These are phyloP conservation scores for Astragalus membranaceus DNA, from an alignment of 306 rosid genomes.

Conservation along the genomic window DNA sequence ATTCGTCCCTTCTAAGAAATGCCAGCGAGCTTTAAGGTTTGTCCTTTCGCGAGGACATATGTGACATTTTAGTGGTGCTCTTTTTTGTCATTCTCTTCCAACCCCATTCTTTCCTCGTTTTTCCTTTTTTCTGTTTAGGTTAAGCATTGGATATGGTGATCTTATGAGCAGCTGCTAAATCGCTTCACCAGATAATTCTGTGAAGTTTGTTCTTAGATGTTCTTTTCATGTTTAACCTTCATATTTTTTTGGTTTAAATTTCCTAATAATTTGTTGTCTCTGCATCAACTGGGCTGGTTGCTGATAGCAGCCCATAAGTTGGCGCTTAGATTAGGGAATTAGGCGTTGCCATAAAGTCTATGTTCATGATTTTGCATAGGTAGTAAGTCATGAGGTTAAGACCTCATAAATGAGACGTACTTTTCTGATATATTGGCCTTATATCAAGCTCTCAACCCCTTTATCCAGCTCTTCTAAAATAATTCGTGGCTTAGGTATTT, in stretches of 20 bases:
- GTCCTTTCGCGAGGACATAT: neutral
- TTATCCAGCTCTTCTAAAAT: neutral
- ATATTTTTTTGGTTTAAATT: neutral
- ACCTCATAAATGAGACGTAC: neutral
- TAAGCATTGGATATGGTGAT: constrained; percentile 43
- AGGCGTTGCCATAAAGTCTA: neutral
- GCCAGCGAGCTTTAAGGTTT: neutral
- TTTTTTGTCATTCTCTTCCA: neutral
- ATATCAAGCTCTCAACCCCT: neutral
- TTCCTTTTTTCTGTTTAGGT: constrained; percentile 29
- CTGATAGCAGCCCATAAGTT: neutral
- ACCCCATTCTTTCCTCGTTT: neutral
- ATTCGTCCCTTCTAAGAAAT: neutral
- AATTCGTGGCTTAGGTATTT: neutral
- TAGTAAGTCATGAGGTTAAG: neutral
- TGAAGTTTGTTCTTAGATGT: constrained; percentile 29
- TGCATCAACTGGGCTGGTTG: constrained; percentile 9
- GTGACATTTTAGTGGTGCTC: neutral
- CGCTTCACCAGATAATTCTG: constrained; percentile 30
- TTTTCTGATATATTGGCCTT: neutral
- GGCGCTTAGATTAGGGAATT: neutral
- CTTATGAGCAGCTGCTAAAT: constrained; percentile 38
- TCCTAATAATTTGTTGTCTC: neutral
- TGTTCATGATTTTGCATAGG: neutral
- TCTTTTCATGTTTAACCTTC: neutral